A percentile compares a stretch with the other conserved stretches of the same genome.
Evolutionary conservation across 768 basidiomycete species (phyloP).

Genomic region (Lentinula guzmanii): DNA sequence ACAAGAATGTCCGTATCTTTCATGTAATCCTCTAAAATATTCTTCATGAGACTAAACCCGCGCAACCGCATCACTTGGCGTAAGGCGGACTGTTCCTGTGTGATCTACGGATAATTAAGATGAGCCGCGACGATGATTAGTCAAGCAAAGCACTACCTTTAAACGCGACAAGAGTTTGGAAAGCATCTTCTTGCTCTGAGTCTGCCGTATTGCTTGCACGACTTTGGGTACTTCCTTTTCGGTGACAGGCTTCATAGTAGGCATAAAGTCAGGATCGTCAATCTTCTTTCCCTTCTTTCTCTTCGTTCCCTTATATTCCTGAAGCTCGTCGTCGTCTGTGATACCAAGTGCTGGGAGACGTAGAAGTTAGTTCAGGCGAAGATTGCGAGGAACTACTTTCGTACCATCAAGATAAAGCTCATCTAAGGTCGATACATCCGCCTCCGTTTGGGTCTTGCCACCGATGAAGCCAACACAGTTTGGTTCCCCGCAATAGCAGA

Average conservation of each 20-base stretch:
- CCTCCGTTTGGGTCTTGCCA: conserved; percentile 98
- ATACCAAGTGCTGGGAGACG: conserved; percentile 76
- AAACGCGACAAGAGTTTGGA: conserved; percentile 80
- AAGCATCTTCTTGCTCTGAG: conserved; percentile 75
- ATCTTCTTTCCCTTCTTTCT: conserved; percentile 91
- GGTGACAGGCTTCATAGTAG: conserved; percentile 66
- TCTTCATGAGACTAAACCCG: conserved; percentile 89
- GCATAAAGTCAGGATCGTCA: conserved; percentile 86
- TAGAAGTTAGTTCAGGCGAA: conserved; percentile 3
- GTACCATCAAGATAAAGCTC: conserved; percentile 90
- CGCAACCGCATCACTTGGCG: conserved; percentile 88
- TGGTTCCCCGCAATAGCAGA: conserved; percentile 91
- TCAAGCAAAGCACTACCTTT: conserved; percentile 43
- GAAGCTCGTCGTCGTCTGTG: conserved; percentile 78
- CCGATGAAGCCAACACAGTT: conserved; percentile 96
- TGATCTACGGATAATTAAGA: conserved; percentile 49
- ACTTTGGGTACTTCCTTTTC: conserved; percentile 87
- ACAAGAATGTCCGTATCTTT: conserved; percentile 66
- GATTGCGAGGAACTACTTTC: conserved; percentile 11
- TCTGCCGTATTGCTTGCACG: conserved; percentile 86
- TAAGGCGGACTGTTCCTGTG: conserved; percentile 71
- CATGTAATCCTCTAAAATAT: conserved; percentile 72
- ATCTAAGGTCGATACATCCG: conserved; percentile 91
- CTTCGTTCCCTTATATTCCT: conserved; percentile 80
- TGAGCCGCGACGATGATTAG: not conserved